Base-by-base conservation (phyloP, 2,329 filamentous ascomycete species). In the Ophiosphaerella herpotricha region DNA sequence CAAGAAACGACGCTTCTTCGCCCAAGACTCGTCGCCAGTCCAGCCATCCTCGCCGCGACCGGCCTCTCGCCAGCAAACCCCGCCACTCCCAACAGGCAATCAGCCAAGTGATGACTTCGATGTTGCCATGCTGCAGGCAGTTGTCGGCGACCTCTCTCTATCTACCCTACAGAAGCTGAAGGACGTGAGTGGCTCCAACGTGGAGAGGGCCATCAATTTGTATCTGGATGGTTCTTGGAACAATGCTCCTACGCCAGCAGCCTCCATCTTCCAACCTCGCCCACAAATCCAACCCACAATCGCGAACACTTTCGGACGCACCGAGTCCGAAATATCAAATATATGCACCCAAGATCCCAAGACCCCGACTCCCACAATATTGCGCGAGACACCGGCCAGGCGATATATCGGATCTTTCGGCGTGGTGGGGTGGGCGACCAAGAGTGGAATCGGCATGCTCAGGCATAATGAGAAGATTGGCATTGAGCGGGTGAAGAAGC, bases 371-470 rank as follows among this genome's bases (percentile, higher is more conserved):
- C 64, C 62, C 5, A 51, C 57, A 5, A 44, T 55, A 11, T 46
- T 73, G 13, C 64, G 64, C 24, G 63, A 63, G 4, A 83, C 80
- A 78, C 85, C 86, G 0, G 63, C 74, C 1, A 80, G 78, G 59
- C 77, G 94, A 64, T 99, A 97, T 64, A 83, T 97, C 53, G 94
- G 94, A 14, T 90, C 91, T 0, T 94, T 97, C 73, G 94, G 94
- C 7, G 91, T 90, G 4, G 90, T 88, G 46, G 94, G 87, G 4
- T 99, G 94, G 94, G 87, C 90, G 5, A 97, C 93, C 3, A 85
- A 87, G 62, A 97, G 91, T 70, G 93, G 93, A 0, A 77, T 76
- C 3, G 84, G 84, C 33, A 70, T 97, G 5, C 68, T 99, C 23
- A 88, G 85, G 58, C 89, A 96, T 64, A 91, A 89, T 13, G 93